Percentiles rank a stretch among this genome's conserved stretches.
phyloP scores from a whole-genome alignment of 2,329 filamentous ascomycete species.

The Metarhizium rileyi region DNA sequence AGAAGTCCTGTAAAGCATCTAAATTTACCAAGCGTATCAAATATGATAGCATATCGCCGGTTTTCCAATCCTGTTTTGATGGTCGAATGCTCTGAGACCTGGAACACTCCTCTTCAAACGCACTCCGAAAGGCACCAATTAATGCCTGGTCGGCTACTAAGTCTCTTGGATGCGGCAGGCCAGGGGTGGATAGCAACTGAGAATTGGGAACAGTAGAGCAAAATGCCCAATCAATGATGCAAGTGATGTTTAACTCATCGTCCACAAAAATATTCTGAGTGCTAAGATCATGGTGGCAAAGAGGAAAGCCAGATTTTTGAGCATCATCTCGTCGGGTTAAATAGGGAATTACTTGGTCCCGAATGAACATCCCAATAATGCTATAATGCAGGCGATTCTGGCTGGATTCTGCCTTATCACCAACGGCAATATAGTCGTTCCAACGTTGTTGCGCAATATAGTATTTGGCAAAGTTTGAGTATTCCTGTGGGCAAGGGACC shows the following conservation, averaged over 20 bases:
- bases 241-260: slow-evolving; percentile 19
- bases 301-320: slow-evolving; percentile 10
- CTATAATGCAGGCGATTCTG: slow-evolving; percentile 11
- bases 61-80: too few relatives aligned
- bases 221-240: slow-evolving; percentile 20
- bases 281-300: slow-evolving; percentile 17
- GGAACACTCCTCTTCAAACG: too few relatives aligned
- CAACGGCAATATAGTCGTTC: slow-evolving; percentile 11
- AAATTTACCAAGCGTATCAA: not conserved
- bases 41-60: not conserved
- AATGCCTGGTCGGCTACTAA: not conserved
- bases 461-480: slow-evolving; percentile 10
- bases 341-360: slow-evolving; percentile 9
- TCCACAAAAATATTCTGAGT: slow-evolving; percentile 18
- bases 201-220: slow-evolving; percentile 14
- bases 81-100: too few relatives aligned
- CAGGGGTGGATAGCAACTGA: not conserved
- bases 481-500: slow-evolving; percentile 10
- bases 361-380: slow-evolving; percentile 10
- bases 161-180: not conserved
- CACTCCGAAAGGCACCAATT: too few relatives aligned
- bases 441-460: slow-evolving; percentile 10
- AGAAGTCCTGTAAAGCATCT: not conserved
- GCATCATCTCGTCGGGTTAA: not conserved
- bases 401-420: slow-evolving; percentile 8